Evolutionary conservation across 805 yeast species (phyloP).

Genomic region (Candida peoriensis): DNA sequence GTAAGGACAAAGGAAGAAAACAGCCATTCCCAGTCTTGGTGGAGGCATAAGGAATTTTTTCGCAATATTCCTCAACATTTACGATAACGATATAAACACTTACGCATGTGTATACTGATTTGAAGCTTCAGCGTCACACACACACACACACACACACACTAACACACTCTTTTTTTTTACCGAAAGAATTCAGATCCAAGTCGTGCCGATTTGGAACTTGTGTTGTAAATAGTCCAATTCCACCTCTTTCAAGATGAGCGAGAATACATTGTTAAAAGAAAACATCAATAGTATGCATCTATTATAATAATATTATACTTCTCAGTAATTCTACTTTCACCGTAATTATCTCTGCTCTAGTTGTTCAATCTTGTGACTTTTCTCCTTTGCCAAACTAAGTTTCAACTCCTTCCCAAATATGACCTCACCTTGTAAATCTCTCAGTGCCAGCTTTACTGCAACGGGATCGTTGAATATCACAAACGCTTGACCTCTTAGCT

Average conservation of each 20-base stretch:
- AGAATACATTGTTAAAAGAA: too few species aligned
- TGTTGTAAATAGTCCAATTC: too few species aligned
- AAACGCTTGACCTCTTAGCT: conserved; percentile 65
- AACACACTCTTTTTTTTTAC: not conserved
- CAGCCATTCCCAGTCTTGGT: conserved; percentile 26
- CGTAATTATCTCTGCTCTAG: not conserved
- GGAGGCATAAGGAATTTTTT: conserved; percentile 19
- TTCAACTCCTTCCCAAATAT: conserved; percentile 50
- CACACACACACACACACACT: not conserved
- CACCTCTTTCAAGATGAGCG: too few species aligned
- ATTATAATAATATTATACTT: too few species aligned
- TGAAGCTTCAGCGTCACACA: too few species aligned
- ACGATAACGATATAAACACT: too few species aligned
- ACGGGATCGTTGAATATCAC: conserved; percentile 43
- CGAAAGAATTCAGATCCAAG: too few species aligned
- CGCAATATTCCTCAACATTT: too few species aligned
- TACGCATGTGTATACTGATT: too few species aligned
- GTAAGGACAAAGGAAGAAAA: conserved; percentile 32
- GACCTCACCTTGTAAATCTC: conserved; percentile 38
- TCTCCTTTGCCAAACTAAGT: conserved; percentile 37
- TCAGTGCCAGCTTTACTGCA: conserved; percentile 48
- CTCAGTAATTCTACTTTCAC: too few species aligned
- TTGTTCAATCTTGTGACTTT: conserved; percentile 21
- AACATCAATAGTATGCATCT: too few species aligned
- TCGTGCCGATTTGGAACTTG: too few species aligned